Base-by-base conservation (phyloP, 805 yeast genomes). In the Candida rishiriensis region DNA sequence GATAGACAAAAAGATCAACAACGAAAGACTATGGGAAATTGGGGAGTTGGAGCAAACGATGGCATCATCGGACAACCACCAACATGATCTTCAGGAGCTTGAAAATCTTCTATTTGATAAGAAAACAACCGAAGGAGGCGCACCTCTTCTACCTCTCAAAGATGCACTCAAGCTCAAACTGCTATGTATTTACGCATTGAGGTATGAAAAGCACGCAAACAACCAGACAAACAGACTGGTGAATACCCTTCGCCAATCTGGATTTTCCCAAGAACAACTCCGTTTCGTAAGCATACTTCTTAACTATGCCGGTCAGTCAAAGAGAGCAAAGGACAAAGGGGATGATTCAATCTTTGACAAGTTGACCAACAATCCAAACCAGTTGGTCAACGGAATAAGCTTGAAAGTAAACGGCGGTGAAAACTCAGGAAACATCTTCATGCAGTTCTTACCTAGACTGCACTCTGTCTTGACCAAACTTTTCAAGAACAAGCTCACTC, bases 11-110 rank as follows among this genome's bases (percentile, higher is more conserved):
- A 76, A 77, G 48, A 85, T 93, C 34, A 79, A 82, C 29, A 57
- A 64, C 16, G 70, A 72, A 43, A 72, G 85, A 50, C 69, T 91
- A 41, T 86, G 97, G 85, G 88, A 83, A 47, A 76, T 89, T 3
- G 85, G 96, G 50, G 97, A 91, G 64, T 69, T 90, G 37, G 97
- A 93, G 64, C 99, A 93, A 64, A 78, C 83, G 35, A 70, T 93
- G 46, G 81, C 88, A 1, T 81, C 90, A 47, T 78, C 72, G 46
- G 82, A 78, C 39, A 53, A 50, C 33, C 54, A 57, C 18, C 85
- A 81, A 52, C 65, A 71, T 0, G 89, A 89, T 54, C 71, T 78
- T 26, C 64, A 71, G 37, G 78, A 75, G 36, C 57, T 91, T 45
- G 73, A 79, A 46, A 71, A 71, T 34, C 50, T 86, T n/a, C 53